phyloP scores from a whole-genome alignment of 2,329 filamentous ascomycete genomes.

The Aureobasidium sp. region DNA sequence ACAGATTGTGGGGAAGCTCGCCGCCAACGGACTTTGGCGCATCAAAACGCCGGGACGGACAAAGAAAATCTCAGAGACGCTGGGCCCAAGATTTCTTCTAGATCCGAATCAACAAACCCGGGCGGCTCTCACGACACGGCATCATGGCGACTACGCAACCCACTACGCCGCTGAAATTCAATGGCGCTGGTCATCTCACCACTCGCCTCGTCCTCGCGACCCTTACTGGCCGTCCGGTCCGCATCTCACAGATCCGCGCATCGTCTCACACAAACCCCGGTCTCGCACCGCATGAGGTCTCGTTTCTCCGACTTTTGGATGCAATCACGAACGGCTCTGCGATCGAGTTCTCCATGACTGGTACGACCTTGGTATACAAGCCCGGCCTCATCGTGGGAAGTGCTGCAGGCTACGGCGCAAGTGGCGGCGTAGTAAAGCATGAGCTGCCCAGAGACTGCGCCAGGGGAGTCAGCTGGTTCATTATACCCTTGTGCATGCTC shows the following conservation, averaged over 20 bases:
- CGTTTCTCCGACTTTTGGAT: slow-evolving; percentile 90
- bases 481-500: slow-evolving; percentile 80
- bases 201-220: slow-evolving; percentile 84
- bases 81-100: neutral
- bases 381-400: slow-evolving; percentile 88
- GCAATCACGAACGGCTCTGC: slow-evolving; percentile 89
- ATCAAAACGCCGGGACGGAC: slow-evolving; percentile 8
- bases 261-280: slow-evolving; percentile 80
- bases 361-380: slow-evolving; percentile 85
- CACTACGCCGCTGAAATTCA: slow-evolving; percentile 48
- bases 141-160: slow-evolving; percentile 13
- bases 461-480: slow-evolving; percentile 83
- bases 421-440: slow-evolving; percentile 71
- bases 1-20: neutral
- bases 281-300: slow-evolving; percentile 86
- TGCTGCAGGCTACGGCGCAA: slow-evolving; percentile 65
- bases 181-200: slow-evolving; percentile 73
- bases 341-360: slow-evolving; percentile 94
- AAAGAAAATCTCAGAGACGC: slow-evolving; percentile 2
- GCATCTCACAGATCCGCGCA: slow-evolving; percentile 89
- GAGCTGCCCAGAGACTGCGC: slow-evolving; percentile 68
- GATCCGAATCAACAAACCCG: neutral
- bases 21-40: neutral
- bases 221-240: slow-evolving; percentile 78
- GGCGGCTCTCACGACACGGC: neutral